A percentile compares a stretch with the other conserved stretches of the same genome.
Conservation (phyloP, 192 early-diverging fungal species). For the Umbelopsis isabellina region DNA sequence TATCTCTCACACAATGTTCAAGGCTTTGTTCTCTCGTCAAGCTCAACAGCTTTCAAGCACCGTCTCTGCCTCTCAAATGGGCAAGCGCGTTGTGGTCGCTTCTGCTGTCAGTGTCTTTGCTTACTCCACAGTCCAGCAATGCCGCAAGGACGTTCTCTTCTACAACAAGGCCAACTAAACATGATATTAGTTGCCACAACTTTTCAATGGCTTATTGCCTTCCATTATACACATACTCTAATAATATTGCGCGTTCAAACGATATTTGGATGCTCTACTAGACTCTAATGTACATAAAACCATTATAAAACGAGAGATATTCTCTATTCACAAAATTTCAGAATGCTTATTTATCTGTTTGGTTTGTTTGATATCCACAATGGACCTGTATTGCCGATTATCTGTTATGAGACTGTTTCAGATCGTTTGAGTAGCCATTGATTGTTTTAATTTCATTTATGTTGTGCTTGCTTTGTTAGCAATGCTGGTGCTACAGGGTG, state of each 20-base stretch:
- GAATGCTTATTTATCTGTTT: neutral
- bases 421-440: no score
- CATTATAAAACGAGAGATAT: no score
- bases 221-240: neutral
- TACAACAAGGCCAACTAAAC: slow-evolving; percentile 18
- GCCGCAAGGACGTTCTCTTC: slow-evolving; percentile 19
- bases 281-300: slow-evolving; percentile 18
- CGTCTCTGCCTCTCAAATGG: slow-evolving; percentile 3
- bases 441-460: no score
- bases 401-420: neutral
- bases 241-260: neutral
- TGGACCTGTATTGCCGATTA: neutral
- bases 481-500: no score
- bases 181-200: neutral
- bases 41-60: slow-evolving; percentile 12
- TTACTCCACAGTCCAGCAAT: slow-evolving; percentile 12
- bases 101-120: slow-evolving; percentile 16
- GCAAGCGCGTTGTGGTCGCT: slow-evolving; percentile 5
- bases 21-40: slow-evolving; percentile 8
- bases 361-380: neutral
- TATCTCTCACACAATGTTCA: neutral
- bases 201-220: neutral
- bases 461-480: no score
- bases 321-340: neutral
- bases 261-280: neutral